These are phyloP conservation scores for Wallacemonas rigidus DNA, from an alignment of 208 protist species.

Conservation along the genomic window DNA sequence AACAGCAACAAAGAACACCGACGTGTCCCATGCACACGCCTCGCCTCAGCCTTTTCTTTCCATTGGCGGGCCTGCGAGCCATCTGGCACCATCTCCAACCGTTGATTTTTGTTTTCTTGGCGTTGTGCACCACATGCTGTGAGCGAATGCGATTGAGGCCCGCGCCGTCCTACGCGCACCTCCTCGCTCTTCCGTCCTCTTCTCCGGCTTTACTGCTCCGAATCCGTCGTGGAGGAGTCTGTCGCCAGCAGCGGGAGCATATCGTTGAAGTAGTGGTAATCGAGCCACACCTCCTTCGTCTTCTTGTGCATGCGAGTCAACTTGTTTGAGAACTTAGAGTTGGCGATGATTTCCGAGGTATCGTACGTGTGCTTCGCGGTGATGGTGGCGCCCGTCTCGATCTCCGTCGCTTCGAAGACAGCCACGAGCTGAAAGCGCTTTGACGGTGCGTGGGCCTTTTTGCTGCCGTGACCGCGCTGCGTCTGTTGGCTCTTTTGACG, in stretches of 20 bases:
- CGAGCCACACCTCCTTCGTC: conserved; percentile 58
- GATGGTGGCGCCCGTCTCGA: conserved; percentile 73
- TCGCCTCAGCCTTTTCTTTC: background rate
- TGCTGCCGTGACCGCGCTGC: background rate
- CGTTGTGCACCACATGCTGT: too few relatives aligned
- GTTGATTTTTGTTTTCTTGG: too few relatives aligned
- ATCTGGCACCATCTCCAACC: too few relatives aligned
- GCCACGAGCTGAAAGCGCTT: conserved; percentile 76
- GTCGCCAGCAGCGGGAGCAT: conserved; percentile 52
- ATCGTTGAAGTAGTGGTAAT: conserved; percentile 89
- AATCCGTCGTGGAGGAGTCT: conserved; percentile 64
- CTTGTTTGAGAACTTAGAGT: conserved; percentile 81
- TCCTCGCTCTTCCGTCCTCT: conserved; percentile 12
- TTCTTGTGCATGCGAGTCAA: conserved; percentile 61
- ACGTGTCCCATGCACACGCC: too few relatives aligned
- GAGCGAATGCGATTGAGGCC: too few relatives aligned
- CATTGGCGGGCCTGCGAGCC: too few relatives aligned
- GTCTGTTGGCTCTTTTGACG: background rate
- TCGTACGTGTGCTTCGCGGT: conserved; percentile 77
- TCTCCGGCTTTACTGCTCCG: conserved; percentile 28
- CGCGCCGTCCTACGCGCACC: background rate
- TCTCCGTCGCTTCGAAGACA: conserved; percentile 79
- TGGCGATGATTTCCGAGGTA: conserved; percentile 62
- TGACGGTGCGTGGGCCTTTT: background rate
- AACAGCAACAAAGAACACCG: too few relatives aligned